Evolutionary conservation across 805 yeast genomes (phyloP).

Genomic region (Cephaloascus fragrans): DNA sequence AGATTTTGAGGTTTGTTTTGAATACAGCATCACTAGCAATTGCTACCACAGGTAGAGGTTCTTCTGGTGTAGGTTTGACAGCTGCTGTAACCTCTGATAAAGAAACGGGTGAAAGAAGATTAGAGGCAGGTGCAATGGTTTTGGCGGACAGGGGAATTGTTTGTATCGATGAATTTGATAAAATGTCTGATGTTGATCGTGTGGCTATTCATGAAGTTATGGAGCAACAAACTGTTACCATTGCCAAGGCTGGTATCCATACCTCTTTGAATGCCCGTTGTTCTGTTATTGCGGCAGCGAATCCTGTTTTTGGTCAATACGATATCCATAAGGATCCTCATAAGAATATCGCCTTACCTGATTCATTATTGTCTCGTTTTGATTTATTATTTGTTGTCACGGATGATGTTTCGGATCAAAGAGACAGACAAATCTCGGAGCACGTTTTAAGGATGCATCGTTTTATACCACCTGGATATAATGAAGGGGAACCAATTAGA

Average conservation of each 20-base stretch:
- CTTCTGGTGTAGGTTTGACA: conserved; percentile 99
- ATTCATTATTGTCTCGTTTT: conserved; percentile 91
- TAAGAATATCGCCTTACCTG: conserved; percentile 93
- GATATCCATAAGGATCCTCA: conserved; percentile 95
- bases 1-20: conserved; percentile 84
- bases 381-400: conserved; percentile 93
- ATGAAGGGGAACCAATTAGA: conserved; percentile 90
- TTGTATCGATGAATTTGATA: conserved; percentile 98
- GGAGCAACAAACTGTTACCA: conserved; percentile 99
- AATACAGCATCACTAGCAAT: conserved; percentile 94
- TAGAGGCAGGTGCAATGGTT: conserved; percentile 99
- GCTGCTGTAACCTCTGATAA: conserved; percentile 96
- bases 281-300: conserved; percentile 95
- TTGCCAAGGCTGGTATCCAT: conserved; percentile 97
- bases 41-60: conserved; percentile 98
- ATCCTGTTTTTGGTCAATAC: conserved; percentile 94
- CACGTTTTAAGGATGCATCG: conserved; percentile 94
- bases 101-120: conserved; percentile 92
- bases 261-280: conserved; percentile 95
- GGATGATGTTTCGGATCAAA: conserved; percentile 79
- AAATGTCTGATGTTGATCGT: conserved; percentile 93
- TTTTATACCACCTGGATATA: conserved; percentile 75
- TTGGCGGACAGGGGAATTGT: conserved; percentile 95
- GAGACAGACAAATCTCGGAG: conserved; percentile 83
- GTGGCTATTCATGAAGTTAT: conserved; percentile 98